Conservation (phyloP, 495 filamentous ascomycete genomes). For the Aspergillus incahuasiensis region DNA sequence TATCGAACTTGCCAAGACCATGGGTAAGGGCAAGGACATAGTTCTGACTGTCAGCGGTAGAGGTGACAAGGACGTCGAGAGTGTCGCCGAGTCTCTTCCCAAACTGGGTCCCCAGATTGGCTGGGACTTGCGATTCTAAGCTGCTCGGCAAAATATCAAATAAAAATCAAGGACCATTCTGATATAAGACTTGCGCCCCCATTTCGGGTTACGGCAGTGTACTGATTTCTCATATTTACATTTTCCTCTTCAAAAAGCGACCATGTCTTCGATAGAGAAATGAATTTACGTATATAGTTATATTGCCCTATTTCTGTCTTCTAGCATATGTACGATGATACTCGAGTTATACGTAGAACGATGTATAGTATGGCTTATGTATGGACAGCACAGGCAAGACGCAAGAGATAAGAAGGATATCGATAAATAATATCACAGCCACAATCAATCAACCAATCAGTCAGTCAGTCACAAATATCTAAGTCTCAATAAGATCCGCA, state of each 20-base stretch:
- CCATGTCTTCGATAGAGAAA: neutral
- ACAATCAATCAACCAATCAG: neutral
- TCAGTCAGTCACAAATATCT: neutral
- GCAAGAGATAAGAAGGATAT: neutral
- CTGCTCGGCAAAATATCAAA: neutral
- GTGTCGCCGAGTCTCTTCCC: constrained; percentile 90
- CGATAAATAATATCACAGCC: neutral
- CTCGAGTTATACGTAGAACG: neutral
- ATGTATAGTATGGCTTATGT: neutral
- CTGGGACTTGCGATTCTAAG: constrained; percentile 82
- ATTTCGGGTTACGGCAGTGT: neutral
- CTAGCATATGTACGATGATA: neutral
- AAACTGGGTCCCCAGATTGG: constrained; percentile 85
- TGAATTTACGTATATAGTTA: neutral
- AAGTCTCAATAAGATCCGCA: constrained; percentile 61
- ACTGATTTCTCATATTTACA: neutral
- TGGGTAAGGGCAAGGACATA: constrained; percentile 81
- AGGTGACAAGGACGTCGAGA: constrained; percentile 98
- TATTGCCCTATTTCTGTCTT: neutral
- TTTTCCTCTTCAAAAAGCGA: neutral
- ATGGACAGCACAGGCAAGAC: neutral
- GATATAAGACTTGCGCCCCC: neutral
- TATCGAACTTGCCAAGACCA: constrained; percentile 83
- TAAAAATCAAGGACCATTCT: neutral
- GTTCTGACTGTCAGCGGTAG: constrained; percentile 92